Percentiles rank a stretch among this genome's conserved stretches.
Conservation (phyloP, 306 rosid genomes). For the Vigna radiata region DNA sequence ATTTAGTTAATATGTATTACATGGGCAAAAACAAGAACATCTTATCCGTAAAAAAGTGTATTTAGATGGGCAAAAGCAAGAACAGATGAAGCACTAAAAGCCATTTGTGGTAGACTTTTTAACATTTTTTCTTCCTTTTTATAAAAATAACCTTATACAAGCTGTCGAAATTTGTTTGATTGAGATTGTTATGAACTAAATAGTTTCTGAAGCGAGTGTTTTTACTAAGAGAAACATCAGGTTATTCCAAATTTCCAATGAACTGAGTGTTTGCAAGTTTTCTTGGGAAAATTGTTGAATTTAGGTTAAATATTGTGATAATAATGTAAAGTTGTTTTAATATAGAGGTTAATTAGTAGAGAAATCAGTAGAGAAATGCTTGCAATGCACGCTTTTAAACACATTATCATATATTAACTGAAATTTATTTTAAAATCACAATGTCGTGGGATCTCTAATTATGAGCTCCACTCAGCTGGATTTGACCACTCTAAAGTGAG, state of each 20-base stretch:
- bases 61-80: not conserved
- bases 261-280: conserved; percentile 3
- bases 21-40: not conserved
- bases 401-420: too few relatives aligned
- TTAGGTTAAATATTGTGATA: not conserved
- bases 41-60: not conserved
- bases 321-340: not conserved
- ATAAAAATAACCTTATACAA: not conserved
- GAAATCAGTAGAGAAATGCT: not conserved
- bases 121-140: not conserved
- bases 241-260: not conserved
- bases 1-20: not conserved
- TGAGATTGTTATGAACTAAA: not conserved
- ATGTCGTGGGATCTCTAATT: too few relatives aligned
- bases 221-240: not conserved
- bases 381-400: too few relatives aligned
- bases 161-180: not conserved
- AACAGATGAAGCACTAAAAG: not conserved
- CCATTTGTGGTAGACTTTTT: not conserved
- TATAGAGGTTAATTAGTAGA: not conserved
- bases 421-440: too few relatives aligned
- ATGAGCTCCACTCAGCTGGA: too few relatives aligned
- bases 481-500: too few relatives aligned
- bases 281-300: not conserved
- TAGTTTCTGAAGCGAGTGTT: not conserved